Base-by-base conservation (phyloP, 148 eudicot species). In the Hydrangea macrophylla region DNA sequence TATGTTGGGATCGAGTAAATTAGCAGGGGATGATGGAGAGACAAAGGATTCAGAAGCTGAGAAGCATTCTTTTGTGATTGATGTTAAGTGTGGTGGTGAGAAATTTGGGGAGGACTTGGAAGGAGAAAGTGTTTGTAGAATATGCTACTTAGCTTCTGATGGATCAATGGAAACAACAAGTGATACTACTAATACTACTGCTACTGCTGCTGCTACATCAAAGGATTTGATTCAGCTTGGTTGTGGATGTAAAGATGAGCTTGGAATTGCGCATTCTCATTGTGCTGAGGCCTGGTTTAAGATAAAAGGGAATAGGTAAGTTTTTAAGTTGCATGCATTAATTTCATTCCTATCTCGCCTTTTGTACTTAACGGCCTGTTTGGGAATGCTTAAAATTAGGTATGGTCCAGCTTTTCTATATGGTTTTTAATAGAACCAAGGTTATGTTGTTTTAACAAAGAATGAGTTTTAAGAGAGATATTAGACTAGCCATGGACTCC, bases 271-370 rank as follows among this genome's bases (percentile, higher is more conserved):
- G 2, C 96, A 90, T 81, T 66, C 73, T 32, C 69, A 73, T 69
- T 90, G 96, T 66, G 96, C 92, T 11, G 88, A 84, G 48, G 83
- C 92, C 40, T 90, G 92, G 96, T 90, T 90, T 71, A 80, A 79
- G 67, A 76, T 80, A 6, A 90, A 66, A 40, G 96, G 96, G 53
- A 48, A 48, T 48, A 48, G 53, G 53, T 48, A 48, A 18, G 2
- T 18, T n/a, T n/a, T n/a, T n/a, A n/a, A n/a, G n/a, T n/a, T n/a
- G n/a, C n/a, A n/a, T n/a, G n/a, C n/a, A n/a, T n/a, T n/a, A n/a
- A n/a, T n/a, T n/a, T n/a, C n/a, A n/a, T n/a, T n/a, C n/a, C n/a
- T n/a, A n/a, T n/a, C n/a, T n/a, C n/a, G n/a, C n/a, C n/a, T n/a
- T n/a, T n/a, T n/a, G n/a, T n/a, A n/a, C n/a, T n/a, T n/a, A n/a